Evolutionary conservation across 495 filamentous ascomycete species (phyloP).

Genomic region (Pyrenula aspistea): DNA sequence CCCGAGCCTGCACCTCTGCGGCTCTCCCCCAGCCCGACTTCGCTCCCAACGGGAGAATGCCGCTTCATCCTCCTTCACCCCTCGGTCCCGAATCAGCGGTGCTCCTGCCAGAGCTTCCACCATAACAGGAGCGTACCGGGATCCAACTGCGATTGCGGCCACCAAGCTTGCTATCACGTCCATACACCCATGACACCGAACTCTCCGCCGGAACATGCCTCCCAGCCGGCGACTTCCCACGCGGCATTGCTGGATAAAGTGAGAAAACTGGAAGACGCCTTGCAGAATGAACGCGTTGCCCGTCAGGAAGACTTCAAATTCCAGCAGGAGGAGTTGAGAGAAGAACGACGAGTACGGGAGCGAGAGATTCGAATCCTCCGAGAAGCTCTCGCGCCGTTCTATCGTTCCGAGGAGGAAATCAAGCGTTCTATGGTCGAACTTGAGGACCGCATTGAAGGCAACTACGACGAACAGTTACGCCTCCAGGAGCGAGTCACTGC

Average conservation of each 20-base stretch:
- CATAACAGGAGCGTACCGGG: slow-evolving; percentile 11
- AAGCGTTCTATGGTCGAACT: background rate
- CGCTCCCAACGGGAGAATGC: slow-evolving; percentile 19
- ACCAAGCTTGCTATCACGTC: slow-evolving; percentile 22
- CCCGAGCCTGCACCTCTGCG: background rate
- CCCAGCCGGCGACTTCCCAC: background rate
- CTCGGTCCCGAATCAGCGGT: slow-evolving; percentile 13
- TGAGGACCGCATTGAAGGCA: slow-evolving; percentile 2
- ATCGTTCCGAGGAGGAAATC: slow-evolving; percentile 1
- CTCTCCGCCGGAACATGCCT: background rate
- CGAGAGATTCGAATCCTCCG: slow-evolving; percentile 2
- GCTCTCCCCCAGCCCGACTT: background rate
- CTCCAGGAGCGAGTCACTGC: background rate
- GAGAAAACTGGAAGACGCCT: background rate
- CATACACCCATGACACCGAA: background rate
- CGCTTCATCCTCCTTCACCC: slow-evolving; percentile 13
- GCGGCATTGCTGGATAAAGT: background rate
- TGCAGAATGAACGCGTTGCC: background rate
- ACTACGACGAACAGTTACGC: background rate
- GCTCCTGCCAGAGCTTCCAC: slow-evolving; percentile 17
- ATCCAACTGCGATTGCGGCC: slow-evolving; percentile 20
- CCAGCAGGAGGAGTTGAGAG: slow-evolving; percentile 1
- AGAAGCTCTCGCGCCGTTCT: slow-evolving; percentile 1
- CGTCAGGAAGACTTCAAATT: background rate
- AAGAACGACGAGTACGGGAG: background rate